Evolutionary conservation across 345 rosid genomes (phyloP), one percentile per base, ranked within the genome.

Genomic region (Pistacia atlantica): DNA sequence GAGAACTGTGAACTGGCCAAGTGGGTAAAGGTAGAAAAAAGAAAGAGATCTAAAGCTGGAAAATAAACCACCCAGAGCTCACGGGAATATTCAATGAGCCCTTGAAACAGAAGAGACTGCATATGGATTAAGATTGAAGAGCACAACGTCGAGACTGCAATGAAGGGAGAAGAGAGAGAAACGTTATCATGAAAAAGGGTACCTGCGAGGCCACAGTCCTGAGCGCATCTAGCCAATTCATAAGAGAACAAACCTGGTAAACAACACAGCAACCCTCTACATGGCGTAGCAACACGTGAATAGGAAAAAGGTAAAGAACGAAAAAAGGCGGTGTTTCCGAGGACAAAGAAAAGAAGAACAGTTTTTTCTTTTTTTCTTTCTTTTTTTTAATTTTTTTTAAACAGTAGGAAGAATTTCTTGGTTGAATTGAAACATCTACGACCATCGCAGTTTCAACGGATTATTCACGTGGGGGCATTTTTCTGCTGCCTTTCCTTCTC

Each of bases 271-370:
- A 38, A 62, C 66, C 78, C 77, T 75, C 83, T 79, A 76, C 78
- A 79, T 85, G 80, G 77, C 85, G 76, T 77, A 82, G 82, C 86
- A 85, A 84, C 93, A 91, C 89, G 95, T 91, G 93, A 91, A 88
- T 79, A 72, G 75, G 74, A n/a, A 80, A 80, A 76, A 74, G 38
- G 67, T 48, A 37, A 65, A 70, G 16, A 76, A 74, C 72, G 71
- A 81, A 78, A 82, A 59, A 18, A 65, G 88, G 91, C 89, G 91
- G 74, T 89, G 92, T 83, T 86, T 83, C 83, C 91, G 71, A 91
- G 88, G 89, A 48, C 52, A 63, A 70, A 72, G 60, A 16, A 63
- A 80, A 55, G 35, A 71, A 38, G 55, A 66, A 64, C 67, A 18
- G 48, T 46, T 56, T 71, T 42, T 25, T 28, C 59, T 68, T 22